Evolutionary conservation across 1,284 basidiomycete species (phyloP).

Genomic region (Ceratobasidium papillatum): DNA sequence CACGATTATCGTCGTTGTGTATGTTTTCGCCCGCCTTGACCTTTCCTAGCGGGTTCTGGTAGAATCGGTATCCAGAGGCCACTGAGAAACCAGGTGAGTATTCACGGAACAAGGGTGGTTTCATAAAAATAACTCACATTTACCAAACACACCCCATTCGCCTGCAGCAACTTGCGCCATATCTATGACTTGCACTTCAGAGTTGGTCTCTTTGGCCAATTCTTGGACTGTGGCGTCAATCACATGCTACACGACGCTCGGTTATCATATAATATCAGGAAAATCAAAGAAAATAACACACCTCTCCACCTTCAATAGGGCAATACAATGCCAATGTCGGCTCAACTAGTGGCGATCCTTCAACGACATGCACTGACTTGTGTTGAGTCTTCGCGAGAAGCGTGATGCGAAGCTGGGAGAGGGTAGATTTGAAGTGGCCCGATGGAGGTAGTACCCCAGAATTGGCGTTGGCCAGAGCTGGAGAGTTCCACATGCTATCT

Average conservation of each 20-base stretch:
- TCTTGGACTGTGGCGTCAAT: constrained; percentile 81
- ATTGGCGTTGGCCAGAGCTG: neutral
- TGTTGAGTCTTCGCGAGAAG: neutral
- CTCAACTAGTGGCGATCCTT: constrained; percentile 54
- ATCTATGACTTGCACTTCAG: constrained; percentile 84
- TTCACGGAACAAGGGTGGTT: constrained; percentile 31
- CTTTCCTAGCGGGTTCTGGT: constrained; percentile 58
- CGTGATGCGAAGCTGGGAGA: constrained; percentile 2
- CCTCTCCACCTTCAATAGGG: constrained; percentile 81
- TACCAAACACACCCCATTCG: constrained; percentile 78
- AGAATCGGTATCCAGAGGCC: constrained; percentile 75
- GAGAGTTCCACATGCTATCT: constrained; percentile 6
- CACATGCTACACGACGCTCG: constrained; percentile 58
- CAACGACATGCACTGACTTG: neutral
- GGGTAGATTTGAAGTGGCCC: neutral
- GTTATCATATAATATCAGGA: neutral
- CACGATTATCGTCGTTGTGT: neutral
- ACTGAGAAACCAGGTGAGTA: constrained; percentile 59
- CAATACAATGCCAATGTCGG: constrained; percentile 82
- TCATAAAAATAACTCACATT: constrained; percentile 57
- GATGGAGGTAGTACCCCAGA: neutral
- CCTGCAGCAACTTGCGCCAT: constrained; percentile 82
- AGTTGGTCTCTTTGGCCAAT: constrained; percentile 71
- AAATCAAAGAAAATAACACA: neutral
- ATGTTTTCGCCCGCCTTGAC: constrained; percentile 47